phyloP scores from a whole-genome alignment of 1,284 basidiomycete species.

The Entoloma clypeatum region DNA sequence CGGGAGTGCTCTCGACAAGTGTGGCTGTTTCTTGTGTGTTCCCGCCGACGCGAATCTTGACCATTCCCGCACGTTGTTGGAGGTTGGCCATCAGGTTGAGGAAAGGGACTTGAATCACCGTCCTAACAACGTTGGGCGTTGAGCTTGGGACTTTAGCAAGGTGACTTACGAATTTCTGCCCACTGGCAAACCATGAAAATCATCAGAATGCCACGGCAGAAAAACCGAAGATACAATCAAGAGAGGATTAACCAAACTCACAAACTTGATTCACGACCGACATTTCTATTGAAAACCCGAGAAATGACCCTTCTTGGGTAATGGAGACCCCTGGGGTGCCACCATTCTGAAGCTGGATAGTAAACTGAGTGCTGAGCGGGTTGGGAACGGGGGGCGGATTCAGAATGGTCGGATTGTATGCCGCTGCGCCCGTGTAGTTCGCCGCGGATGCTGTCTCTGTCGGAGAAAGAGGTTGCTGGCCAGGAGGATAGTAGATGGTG shows the following conservation, averaged over 20 bases:
- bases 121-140: constrained; percentile 26
- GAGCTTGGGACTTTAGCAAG: too few species aligned
- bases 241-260: constrained; percentile 32
- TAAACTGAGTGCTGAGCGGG: constrained; percentile 36
- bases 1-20: constrained; percentile 40
- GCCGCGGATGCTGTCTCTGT: constrained; percentile 22
- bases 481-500: constrained; percentile 18
- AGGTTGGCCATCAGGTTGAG: constrained; percentile 74
- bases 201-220: neutral
- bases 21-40: constrained; percentile 69
- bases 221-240: neutral
- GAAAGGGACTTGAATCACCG: constrained; percentile 58
- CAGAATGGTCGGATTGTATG: constrained; percentile 41
- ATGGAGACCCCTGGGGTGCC: constrained; percentile 45
- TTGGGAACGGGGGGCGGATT: constrained; percentile 36
- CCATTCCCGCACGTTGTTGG: constrained; percentile 52
- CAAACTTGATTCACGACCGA: constrained; percentile 61
- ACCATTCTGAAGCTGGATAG: constrained; percentile 37
- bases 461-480: constrained; percentile 11
- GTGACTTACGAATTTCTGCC: neutral
- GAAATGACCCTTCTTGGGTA: constrained; percentile 56
- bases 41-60: constrained; percentile 68
- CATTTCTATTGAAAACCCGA: constrained; percentile 73
- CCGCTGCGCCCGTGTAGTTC: constrained; percentile 36
- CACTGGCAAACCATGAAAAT: neutral